Evolutionary conservation across 495 filamentous ascomycete genomes (phyloP).

Genomic region (Copromyces sp.): DNA sequence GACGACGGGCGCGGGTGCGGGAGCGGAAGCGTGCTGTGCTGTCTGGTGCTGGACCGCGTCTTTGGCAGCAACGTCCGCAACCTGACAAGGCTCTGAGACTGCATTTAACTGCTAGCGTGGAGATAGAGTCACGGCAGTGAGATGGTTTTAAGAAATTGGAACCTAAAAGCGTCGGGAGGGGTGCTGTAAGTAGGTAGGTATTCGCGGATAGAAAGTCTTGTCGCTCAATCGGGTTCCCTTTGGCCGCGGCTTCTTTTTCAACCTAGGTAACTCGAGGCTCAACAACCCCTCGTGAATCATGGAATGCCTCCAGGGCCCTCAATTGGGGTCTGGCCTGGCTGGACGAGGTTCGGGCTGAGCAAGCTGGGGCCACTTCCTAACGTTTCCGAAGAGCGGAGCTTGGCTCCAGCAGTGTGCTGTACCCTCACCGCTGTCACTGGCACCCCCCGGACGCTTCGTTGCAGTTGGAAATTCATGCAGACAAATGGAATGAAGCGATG

Average conservation of each 20-base stretch:
- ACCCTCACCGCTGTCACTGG: not conserved
- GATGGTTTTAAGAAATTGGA: not conserved
- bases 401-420: not conserved
- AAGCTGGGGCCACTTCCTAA: not conserved
- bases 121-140: not conserved
- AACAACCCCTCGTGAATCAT: not conserved
- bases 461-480: not conserved
- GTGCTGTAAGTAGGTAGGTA: constrained; percentile 9
- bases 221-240: constrained; percentile 1
- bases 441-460: not conserved
- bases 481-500: not conserved
- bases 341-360: not conserved
- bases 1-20: not conserved
- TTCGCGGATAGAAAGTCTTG: not conserved
- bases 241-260: constrained; percentile 6
- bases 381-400: not conserved
- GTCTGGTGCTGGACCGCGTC: constrained; percentile 3
- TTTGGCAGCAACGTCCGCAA: not conserved
- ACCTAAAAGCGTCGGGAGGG: constrained; percentile 5
- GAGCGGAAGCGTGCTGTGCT: not conserved
- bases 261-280: not conserved
- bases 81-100: not conserved
- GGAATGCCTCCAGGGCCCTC: not conserved
- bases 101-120: not conserved
- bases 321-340: not conserved